Evolutionary conservation across 2,329 filamentous ascomycete genomes (phyloP).

Genomic region (Colletotrichum acutatum): DNA sequence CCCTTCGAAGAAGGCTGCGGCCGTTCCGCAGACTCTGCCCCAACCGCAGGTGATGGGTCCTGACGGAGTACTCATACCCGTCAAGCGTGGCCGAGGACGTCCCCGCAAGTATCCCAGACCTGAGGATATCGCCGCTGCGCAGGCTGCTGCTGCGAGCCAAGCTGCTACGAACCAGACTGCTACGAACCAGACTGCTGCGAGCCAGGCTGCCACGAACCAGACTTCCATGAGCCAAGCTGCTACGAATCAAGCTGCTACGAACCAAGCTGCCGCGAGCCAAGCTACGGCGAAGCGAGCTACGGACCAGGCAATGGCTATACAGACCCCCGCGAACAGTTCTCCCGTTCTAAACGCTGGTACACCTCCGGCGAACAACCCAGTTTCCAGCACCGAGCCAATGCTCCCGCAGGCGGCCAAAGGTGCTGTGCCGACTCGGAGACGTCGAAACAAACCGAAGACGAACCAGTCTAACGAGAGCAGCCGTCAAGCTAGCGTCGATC

Average conservation of each 20-base stretch:
- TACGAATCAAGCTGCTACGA: too few species aligned
- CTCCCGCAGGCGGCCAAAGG: not conserved
- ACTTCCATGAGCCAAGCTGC: not conserved
- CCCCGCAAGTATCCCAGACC: conserved; percentile 26
- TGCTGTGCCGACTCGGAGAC: not conserved
- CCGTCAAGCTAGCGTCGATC: not conserved
- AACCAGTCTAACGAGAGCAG: not conserved
- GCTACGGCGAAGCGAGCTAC: too few species aligned
- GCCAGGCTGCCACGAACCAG: not conserved
- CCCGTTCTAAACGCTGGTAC: not conserved
- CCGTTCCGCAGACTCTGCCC: not conserved
- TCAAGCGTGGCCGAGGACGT: conserved; percentile 27
- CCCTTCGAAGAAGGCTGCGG: not conserved
- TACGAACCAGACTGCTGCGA: not conserved
- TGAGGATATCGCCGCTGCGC: not conserved
- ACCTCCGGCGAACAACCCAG: not conserved
- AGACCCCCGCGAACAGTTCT: not conserved
- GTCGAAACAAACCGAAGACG: not conserved
- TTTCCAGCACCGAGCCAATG: not conserved
- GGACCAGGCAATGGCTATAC: too few species aligned
- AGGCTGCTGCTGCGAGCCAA: not conserved
- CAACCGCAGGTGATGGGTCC: not conserved
- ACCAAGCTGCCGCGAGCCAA: too few species aligned
- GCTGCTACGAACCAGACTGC: not conserved
- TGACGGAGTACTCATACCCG: not conserved